Evolutionary conservation across 139 green algal genomes (phyloP).

Genomic region (Dunaliella sp.): DNA sequence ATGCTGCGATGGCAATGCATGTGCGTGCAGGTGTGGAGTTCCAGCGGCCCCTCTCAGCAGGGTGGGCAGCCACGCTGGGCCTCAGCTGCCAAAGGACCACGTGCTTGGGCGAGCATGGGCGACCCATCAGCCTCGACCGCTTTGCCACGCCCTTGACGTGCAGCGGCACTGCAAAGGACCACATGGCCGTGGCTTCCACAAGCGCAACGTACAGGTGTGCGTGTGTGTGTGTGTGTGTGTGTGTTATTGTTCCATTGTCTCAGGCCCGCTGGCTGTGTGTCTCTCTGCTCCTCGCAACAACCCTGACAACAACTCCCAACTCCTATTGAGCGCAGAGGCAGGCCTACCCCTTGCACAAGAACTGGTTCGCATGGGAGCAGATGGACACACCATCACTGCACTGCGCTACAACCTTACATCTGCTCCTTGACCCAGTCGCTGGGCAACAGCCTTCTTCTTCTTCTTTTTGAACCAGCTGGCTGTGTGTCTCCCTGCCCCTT

Average conservation of each 20-base stretch:
- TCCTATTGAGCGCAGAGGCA: background rate
- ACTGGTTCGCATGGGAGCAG: constrained; percentile 64
- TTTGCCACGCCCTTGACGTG: constrained; percentile 85
- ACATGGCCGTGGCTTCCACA: constrained; percentile 57
- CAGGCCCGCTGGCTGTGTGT: too few species aligned
- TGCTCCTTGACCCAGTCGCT: too few species aligned
- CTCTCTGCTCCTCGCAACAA: background rate
- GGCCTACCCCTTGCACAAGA: constrained; percentile 67
- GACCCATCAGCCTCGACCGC: constrained; percentile 62
- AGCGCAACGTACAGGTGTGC: constrained; percentile 61
- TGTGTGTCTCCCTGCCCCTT: too few species aligned
- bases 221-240: background rate
- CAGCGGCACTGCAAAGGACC: constrained; percentile 61
- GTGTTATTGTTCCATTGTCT: too few species aligned
- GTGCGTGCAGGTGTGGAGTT: constrained; percentile 63
- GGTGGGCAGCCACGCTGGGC: constrained; percentile 66
- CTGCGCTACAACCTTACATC: too few species aligned
- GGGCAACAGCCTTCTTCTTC: too few species aligned
- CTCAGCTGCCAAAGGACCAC: constrained; percentile 66
- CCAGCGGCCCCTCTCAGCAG: constrained; percentile 60
- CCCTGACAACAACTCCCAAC: background rate
- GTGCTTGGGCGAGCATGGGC: constrained; percentile 72
- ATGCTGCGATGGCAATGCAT: background rate
- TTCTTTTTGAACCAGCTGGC: too few species aligned
- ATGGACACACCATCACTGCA: too few species aligned